These are phyloP conservation scores for Oryza punctata DNA, from an alignment of 176 grass and related monocot genomes.

Conservation along the genomic window DNA sequence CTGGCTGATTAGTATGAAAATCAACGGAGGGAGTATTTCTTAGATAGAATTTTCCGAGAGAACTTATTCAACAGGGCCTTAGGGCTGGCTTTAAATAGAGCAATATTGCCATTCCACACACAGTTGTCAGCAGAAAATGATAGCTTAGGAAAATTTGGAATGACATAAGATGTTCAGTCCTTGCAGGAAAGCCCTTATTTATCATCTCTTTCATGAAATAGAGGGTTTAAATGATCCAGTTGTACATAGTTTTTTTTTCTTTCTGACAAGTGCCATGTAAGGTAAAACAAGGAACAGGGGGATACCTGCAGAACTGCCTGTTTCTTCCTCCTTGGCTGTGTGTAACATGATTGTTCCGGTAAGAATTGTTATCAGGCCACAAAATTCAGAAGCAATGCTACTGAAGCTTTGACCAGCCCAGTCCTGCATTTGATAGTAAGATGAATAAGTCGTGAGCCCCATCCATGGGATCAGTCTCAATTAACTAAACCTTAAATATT, in stretches of 20 bases:
- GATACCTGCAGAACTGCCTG: constrained; percentile 57
- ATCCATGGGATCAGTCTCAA: constrained; percentile 10
- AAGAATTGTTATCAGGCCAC: constrained; percentile 87
- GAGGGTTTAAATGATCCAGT: not conserved
- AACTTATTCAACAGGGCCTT: not conserved
- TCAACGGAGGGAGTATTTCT: not conserved
- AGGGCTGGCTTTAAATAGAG: not conserved
- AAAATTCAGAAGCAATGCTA: constrained; percentile 86
- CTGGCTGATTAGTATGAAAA: not conserved
- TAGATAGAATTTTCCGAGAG: not conserved
- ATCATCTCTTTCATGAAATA: not conserved
- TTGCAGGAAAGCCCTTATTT: not conserved
- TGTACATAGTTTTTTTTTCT: not conserved
- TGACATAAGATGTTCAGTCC: not conserved
- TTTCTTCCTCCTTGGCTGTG: constrained; percentile 64
- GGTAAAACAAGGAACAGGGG: not conserved
- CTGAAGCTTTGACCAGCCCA: constrained; percentile 81
- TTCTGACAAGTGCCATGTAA: not conserved
- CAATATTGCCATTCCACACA: not conserved
- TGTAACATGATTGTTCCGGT: constrained; percentile 91
- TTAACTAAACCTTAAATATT: not conserved
- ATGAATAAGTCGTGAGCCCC: constrained; percentile 10
- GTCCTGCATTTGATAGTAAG: constrained; percentile 58
- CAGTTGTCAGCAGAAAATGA: not conserved
- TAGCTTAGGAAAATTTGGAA: not conserved